Percentiles rank a stretch among this genome's conserved stretches.
These are phyloP conservation scores for Backusella psychrophila DNA, from an alignment of 192 early-diverging fungal species.

Conservation along the genomic window DNA sequence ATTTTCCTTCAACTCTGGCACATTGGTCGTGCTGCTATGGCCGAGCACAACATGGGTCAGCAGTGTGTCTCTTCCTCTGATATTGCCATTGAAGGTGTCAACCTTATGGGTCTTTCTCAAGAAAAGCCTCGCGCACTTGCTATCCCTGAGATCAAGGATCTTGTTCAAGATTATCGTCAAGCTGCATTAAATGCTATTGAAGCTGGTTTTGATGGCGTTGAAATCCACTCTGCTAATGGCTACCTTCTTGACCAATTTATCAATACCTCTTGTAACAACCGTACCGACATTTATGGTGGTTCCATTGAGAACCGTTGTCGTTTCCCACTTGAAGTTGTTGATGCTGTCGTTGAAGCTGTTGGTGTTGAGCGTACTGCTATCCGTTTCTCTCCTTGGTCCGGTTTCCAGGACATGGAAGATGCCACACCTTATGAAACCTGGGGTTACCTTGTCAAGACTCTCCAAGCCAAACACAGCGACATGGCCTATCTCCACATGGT, in stretches of 20 bases:
- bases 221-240: constrained; percentile 89
- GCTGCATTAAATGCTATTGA: constrained; percentile 65
- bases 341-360: constrained; percentile 20
- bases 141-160: neutral
- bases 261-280: constrained; percentile 68
- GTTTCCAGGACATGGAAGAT: constrained; percentile 29
- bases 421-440: constrained; percentile 24
- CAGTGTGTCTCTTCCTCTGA: constrained; percentile 13
- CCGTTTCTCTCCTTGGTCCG: constrained; percentile 25
- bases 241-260: constrained; percentile 82
- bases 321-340: constrained; percentile 22
- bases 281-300: constrained; percentile 49
- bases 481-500: constrained; percentile 33
- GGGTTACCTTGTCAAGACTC: constrained; percentile 13
- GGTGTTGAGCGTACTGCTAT: constrained; percentile 30
- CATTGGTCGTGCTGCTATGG: constrained; percentile 8
- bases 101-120: neutral
- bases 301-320: constrained; percentile 19
- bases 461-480: constrained; percentile 17
- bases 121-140: constrained; percentile 24
- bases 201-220: constrained; percentile 85
- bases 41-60: neutral
- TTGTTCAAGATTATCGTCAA: constrained; percentile 5
- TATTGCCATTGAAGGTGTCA: constrained; percentile 14
- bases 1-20: constrained; percentile 60